Percentiles rank a stretch among this genome's conserved stretches.
Conservation (phyloP, 1,284 basidiomycete species). For the Marasmius oreades region DNA sequence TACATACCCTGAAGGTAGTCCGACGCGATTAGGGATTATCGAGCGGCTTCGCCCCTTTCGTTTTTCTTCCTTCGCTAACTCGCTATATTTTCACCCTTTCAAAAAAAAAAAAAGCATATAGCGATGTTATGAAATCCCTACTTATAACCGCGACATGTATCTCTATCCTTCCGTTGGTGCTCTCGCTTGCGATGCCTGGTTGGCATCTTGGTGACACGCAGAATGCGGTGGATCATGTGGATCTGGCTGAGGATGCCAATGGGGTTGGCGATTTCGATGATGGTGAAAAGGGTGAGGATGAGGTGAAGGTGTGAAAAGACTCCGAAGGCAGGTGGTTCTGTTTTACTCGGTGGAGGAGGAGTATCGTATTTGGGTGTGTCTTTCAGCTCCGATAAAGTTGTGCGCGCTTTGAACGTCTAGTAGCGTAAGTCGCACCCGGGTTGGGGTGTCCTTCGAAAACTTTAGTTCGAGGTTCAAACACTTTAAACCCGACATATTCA, state of each 20-base stretch:
- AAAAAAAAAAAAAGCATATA: constrained; percentile 35
- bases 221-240: constrained; percentile 37
- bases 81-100: background rate
- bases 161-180: constrained; percentile 34
- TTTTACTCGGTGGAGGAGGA: no score
- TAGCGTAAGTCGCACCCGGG: no score
- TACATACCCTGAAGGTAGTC: constrained; percentile 39
- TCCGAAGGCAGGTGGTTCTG: no score
- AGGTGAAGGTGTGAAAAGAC: no score
- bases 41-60: background rate
- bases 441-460: no score
- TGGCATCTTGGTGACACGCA: constrained; percentile 45
- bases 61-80: background rate
- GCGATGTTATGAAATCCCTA: constrained; percentile 53
- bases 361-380: no score
- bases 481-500: no score
- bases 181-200: constrained; percentile 41
- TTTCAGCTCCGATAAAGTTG: no score
- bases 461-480: no score
- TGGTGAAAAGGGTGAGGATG: no score
- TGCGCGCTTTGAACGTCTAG: no score
- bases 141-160: constrained; percentile 43
- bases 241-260: background rate
- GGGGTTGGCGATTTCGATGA: no score
- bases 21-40: constrained; percentile 58